These are phyloP conservation scores for Gyromitra esculenta DNA, from an alignment of 2,329 filamentous ascomycete species.

Conservation along the genomic window DNA sequence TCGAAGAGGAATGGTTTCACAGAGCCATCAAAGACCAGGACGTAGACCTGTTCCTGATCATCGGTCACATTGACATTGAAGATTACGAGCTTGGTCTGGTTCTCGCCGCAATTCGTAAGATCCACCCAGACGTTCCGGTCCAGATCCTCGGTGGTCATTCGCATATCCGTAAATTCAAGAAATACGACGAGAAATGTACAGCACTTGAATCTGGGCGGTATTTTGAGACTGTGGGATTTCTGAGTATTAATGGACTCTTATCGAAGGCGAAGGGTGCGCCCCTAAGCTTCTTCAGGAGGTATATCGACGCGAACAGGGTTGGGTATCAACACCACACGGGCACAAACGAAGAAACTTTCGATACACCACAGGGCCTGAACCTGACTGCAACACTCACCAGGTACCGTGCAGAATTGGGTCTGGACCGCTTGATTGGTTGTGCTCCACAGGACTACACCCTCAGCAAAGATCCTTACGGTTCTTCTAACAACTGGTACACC, in stretches of 20 bases:
- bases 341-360: conserved; percentile 65
- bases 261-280: conserved; percentile 57
- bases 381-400: conserved; percentile 66
- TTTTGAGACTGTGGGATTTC: conserved; percentile 74
- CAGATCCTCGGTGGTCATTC: conserved; percentile 73
- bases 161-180: conserved; percentile 72
- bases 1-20: conserved; percentile 82
- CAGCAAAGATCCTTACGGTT: conserved; percentile 69
- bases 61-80: conserved; percentile 71
- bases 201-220: conserved; percentile 72
- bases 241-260: conserved; percentile 71
- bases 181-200: conserved; percentile 71
- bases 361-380: conserved; percentile 64
- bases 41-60: conserved; percentile 71
- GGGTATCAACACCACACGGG: conserved; percentile 72
- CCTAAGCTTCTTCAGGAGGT: conserved; percentile 69
- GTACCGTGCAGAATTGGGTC: conserved; percentile 66
- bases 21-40: conserved; percentile 68
- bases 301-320: conserved; percentile 75
- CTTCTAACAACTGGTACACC: conserved; percentile 78
- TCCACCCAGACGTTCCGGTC: conserved; percentile 69
- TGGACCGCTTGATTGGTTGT: conserved; percentile 70
- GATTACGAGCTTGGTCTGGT: conserved; percentile 64
- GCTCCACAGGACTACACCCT: conserved; percentile 70
- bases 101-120: conserved; percentile 68